Base-by-base conservation (phyloP, 2,329 filamentous ascomycete species). In the Penicillium expansum region DNA sequence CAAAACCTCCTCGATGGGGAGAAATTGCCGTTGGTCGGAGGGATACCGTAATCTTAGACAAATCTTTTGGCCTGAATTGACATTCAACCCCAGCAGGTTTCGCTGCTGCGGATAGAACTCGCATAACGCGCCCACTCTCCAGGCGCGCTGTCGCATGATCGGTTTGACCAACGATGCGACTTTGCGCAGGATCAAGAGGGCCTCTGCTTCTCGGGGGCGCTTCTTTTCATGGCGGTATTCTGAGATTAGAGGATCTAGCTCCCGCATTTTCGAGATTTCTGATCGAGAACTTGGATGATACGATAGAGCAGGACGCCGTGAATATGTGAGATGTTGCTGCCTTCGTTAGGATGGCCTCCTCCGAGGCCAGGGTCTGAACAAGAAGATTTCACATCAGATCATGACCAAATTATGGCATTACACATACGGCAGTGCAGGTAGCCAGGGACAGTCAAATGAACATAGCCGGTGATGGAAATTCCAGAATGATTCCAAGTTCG, bases 101-200 rank as follows among this genome's bases (percentile, higher is more conserved):
- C 79, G 75, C 65, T 94, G 82, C 13, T 85, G 79, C 1, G 93
- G 93, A 58, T 90, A 89, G 75, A 97, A 96, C 72, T 97, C 93
- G 48, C 87, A 86, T 16, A 97, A 82, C 47, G 89, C 84, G 29
- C 83, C 82, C 33, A 97, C 90, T 60, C 80, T 87, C 90, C 92
- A 97, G 54, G 82, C 82, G 42, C 90, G 85, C 47, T 91, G 91
- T 62, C 91, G 83, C 92, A 97, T 97, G 61, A 97, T 90, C 18
- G 93, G 93, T 73, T 96, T 97, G 60, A 97, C 92, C 56, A 95
- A 76, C 27, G 92, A 96, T 3, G 91, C 91, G 39, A 95, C 82
- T 74, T 89, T 92, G 67, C 86, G 89, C 24, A 97, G 81, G 56
- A 84, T 85, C 35, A 84, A 69, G 4, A 83, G 69, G 11, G 81